phyloP scores from a whole-genome alignment of 768 basidiomycete species.

The Suillus hirtellus region DNA sequence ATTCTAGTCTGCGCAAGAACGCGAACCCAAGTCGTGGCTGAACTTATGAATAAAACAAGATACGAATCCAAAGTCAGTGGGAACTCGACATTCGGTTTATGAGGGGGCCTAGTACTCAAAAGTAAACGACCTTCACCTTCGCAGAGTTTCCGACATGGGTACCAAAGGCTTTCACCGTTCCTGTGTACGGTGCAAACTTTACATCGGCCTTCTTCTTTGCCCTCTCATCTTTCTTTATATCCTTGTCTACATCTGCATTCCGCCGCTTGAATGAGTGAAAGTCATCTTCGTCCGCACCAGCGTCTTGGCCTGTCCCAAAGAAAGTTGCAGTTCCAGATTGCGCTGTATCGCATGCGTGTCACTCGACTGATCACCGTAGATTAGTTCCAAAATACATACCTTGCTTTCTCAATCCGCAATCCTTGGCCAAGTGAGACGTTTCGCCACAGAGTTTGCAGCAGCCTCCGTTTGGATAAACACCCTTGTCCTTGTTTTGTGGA shows the following conservation, averaged over 20 bases:
- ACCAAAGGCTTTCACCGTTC: conserved; percentile 38
- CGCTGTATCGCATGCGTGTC: not conserved
- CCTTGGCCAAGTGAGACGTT: conserved; percentile 81
- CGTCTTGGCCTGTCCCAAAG: conserved; percentile 42
- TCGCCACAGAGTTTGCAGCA: conserved; percentile 87
- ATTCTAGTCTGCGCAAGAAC: not conserved
- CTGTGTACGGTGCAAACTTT: conserved; percentile 45
- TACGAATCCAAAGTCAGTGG: not conserved
- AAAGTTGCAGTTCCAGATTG: conserved; percentile 25
- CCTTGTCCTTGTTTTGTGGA: conserved; percentile 74
- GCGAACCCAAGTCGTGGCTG: not conserved
- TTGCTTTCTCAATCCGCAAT: conserved; percentile 68
- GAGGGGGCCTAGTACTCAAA: conserved; percentile 31
- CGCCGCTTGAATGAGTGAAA: conserved; percentile 80
- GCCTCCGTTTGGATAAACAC: conserved; percentile 90
- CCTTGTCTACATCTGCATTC: conserved; percentile 57
- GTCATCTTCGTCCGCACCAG: conserved; percentile 93
- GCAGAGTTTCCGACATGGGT: conserved; percentile 22
- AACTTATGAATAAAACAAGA: not conserved
- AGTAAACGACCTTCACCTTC: conserved; percentile 46
- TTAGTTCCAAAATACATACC: conserved; percentile 36
- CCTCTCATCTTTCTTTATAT: conserved; percentile 52
- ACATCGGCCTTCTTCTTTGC: conserved; percentile 43
- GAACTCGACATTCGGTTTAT: not conserved
- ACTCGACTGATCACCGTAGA: not conserved